Percentiles rank a stretch among this genome's conserved stretches.
phyloP scores from a whole-genome alignment of 2,329 filamentous ascomycete species.

The Samsoniella hepiali region DNA sequence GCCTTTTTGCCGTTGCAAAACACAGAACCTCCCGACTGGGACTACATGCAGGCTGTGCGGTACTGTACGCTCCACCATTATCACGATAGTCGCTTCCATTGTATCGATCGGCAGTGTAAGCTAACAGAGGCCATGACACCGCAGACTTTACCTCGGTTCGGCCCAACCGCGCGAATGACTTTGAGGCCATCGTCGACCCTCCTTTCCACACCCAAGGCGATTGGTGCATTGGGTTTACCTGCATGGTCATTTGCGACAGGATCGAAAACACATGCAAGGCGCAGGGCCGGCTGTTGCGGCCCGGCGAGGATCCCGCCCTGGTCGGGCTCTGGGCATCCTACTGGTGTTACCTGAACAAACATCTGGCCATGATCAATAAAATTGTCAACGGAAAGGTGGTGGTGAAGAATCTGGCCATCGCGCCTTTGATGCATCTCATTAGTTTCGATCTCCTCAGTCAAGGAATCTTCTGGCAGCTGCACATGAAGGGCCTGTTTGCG shows the following conservation, averaged over 20 bases:
- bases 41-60: not conserved
- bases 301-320: not conserved
- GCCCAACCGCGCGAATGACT: not conserved
- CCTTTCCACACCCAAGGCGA: not conserved
- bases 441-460: not conserved
- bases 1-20: not conserved
- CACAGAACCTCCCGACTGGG: not conserved
- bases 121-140: not conserved
- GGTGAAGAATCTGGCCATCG: not conserved
- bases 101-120: not conserved
- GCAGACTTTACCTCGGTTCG: not conserved
- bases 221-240: not conserved
- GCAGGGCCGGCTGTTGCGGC: not conserved
- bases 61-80: not conserved
- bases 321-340: not conserved
- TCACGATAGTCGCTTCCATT: not conserved
- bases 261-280: not conserved
- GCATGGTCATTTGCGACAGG: not conserved
- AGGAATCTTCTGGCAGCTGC: not conserved
- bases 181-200: not conserved
- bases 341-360: not conserved
- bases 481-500: not conserved
- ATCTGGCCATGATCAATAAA: not conserved
- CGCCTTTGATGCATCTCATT: not conserved
- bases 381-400: not conserved